Evolutionary conservation across 2,329 filamentous ascomycete genomes (phyloP), one percentile per base, ranked within the genome.

Genomic region (Verticillium klebahnii): DNA sequence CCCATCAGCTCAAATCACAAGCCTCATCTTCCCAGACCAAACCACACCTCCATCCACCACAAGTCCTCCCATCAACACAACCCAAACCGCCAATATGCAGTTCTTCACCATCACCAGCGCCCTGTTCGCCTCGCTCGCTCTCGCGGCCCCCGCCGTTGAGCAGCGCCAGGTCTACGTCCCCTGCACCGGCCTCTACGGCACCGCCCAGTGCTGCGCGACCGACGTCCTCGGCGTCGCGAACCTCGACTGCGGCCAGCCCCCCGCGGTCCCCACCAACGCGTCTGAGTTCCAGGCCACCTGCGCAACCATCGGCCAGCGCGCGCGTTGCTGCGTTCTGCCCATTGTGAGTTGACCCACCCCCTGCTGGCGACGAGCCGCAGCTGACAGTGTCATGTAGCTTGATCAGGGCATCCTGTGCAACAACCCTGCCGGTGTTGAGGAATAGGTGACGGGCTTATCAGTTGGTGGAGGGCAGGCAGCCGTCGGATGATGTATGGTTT

Each of bases 141-240:
- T 73, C 36, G 69, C 73, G 9, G 69, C 71, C 5, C 65, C 68
- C 56, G 59, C 69, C n/a, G 71, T 72, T 40, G 71, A 74, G 62
- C 75, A 77, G 57, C 74, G 75, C 69, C 65, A 69, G 36, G 60
- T 66, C 6, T 81, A 80, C 61, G 58, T 68, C 9, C 72, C 80
- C 52, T 82, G 81, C 68, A 72, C 72, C 34, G 74, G 74, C 19
- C 73, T 81, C 23, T 80, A 80, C 67, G 71, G 69, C 66, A 76
- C 67, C 36, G 69, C 82, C 3, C 79, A 83, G 66, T 89, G 86
- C 78, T 89, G 86, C 70, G 82, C 85, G 15, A 86, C 85, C 29
- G 83, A 88, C 66, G 79, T 89, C 37, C 80, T 88, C 45, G 80
- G 83, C 63, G 64, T 87, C 62, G 83, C 80, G 3, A 75, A 85